A percentile compares a stretch with the other conserved stretches of the same genome.
Evolutionary conservation across 345 rosid species (phyloP).

Genomic region (Populus davidiana): DNA sequence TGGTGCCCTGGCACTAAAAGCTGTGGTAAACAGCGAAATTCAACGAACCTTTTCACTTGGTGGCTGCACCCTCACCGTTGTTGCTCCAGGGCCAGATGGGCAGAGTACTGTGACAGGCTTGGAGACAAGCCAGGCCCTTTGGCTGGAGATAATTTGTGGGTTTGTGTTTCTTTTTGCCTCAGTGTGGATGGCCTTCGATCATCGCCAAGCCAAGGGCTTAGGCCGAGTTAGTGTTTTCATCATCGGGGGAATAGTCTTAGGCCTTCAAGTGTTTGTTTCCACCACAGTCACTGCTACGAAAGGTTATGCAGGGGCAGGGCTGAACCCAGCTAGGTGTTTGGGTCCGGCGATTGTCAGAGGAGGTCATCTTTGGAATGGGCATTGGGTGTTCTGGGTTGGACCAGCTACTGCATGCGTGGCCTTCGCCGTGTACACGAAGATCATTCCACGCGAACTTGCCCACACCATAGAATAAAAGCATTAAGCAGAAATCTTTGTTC

Average conservation of each 20-base stretch:
- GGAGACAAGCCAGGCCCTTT: slow-evolving; percentile 18
- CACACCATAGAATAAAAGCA: neutral
- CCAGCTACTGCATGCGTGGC: slow-evolving; percentile 1
- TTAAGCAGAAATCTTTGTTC: no score
- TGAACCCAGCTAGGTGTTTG: slow-evolving; percentile 51
- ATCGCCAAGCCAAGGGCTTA: slow-evolving; percentile 29
- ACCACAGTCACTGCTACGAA: slow-evolving; percentile 35
- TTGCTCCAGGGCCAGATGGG: slow-evolving; percentile 28
- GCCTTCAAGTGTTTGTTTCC: slow-evolving; percentile 38
- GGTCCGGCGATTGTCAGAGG: slow-evolving; percentile 38
- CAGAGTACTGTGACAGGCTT: slow-evolving; percentile 16
- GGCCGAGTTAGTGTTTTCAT: slow-evolving; percentile 33
- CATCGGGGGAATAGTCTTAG: slow-evolving; percentile 33
- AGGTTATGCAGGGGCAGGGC: slow-evolving; percentile 48
- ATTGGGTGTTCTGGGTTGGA: slow-evolving; percentile 29
- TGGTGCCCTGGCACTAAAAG: slow-evolving; percentile 33
- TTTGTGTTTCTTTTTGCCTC: slow-evolving; percentile 40
- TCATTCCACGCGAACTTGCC: slow-evolving; percentile 22
- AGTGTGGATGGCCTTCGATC: slow-evolving; percentile 44
- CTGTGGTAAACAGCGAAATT: slow-evolving; percentile 19
- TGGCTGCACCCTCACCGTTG: slow-evolving; percentile 30
- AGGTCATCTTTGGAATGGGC: slow-evolving; percentile 23
- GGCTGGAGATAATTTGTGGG: slow-evolving; percentile 37
- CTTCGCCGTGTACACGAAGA: slow-evolving; percentile 19
- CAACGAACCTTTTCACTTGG: slow-evolving; percentile 34